Evolutionary conservation across 805 yeast genomes (phyloP), one percentile per base, ranked within the genome.

Genomic region (Candida ovalis): DNA sequence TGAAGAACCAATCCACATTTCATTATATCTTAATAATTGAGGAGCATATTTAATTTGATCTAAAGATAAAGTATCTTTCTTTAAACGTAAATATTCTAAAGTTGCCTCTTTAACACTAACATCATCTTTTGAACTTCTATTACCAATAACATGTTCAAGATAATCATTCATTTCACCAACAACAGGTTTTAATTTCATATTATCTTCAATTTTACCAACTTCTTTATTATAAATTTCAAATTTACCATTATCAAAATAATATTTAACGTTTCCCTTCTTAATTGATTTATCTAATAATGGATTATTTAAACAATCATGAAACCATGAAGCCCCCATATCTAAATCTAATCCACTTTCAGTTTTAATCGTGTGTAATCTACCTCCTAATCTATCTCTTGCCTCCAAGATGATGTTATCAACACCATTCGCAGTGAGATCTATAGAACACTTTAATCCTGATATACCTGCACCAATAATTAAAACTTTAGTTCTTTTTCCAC

Each of bases 271-370:
- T 5, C 59, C 61, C 18, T 55, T 57, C 1, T 40, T 49, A 42
- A 57, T 60, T 1, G 73, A 81, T 52, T 77, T 80, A 30, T 72
- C 66, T 48, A 88, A 77, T 24, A 86, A 70, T 1, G 78, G 69
- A 59, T 90, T 90, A 39, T 75, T 72, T 44, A 88, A 66, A 5
- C 89, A 78, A 54, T 88, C 96, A 59, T 90, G 97, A 62, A 86
- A 86, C 97, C 97, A 90, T 10, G 92, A 80, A 0, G 96, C 96
- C 0, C 97, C 97, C 18, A 88, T 55, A 61, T 89, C 96, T 48
- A 84, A 76, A 6, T 66, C 57, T 12, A 60, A 48, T 6, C 64
- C 65, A 6, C 57, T 43, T 3, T 59, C 56, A 24, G 59, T 40
- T 45, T 56, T 40, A 27, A 71, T 73, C 1, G 86, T 77, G 18